These are phyloP conservation scores for Globisporangium yorkense DNA, from an alignment of 352 stramenopile species.

Conservation along the genomic window DNA sequence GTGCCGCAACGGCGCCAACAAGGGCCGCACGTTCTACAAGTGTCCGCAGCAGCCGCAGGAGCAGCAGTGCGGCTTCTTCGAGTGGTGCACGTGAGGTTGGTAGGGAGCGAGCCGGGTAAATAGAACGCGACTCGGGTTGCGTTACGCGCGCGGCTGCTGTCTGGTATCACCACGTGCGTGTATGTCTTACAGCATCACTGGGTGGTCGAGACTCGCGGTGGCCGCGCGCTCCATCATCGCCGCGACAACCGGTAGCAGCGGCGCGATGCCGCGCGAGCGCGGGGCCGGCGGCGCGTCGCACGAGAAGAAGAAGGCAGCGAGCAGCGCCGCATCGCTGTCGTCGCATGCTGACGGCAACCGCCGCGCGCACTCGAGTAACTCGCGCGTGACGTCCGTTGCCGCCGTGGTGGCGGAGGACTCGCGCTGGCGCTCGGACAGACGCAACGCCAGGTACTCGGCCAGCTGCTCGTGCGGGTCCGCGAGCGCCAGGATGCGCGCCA, in stretches of 20 bases:
- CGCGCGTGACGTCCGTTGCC: slow-evolving; percentile 25
- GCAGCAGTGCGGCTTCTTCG: slow-evolving; percentile 90
- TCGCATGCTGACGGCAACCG: slow-evolving; percentile 26
- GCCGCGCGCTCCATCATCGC: slow-evolving; percentile 43
- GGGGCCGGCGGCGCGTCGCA: slow-evolving; percentile 20
- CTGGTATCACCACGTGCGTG: neutral
- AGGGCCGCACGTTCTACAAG: slow-evolving; percentile 91
- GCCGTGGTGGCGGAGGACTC: slow-evolving; percentile 3
- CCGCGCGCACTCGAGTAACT: slow-evolving; percentile 48
- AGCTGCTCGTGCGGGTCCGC: slow-evolving; percentile 55
- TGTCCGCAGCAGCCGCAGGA: slow-evolving; percentile 73
- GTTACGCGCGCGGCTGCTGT: neutral
- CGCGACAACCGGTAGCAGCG: slow-evolving; percentile 52
- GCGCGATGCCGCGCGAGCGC: slow-evolving; percentile 17
- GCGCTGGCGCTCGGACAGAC: slow-evolving; percentile 26
- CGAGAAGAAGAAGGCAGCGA: slow-evolving; percentile 63
- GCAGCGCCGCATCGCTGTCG: slow-evolving; percentile 49
- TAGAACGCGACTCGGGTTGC: neutral
- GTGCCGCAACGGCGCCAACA: slow-evolving; percentile 77
- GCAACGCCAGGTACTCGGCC: slow-evolving; percentile 49
- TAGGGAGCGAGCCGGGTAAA: neutral
- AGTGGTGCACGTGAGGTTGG: slow-evolving; percentile 67
- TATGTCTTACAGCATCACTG: neutral
- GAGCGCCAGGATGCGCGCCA: slow-evolving; percentile 52
- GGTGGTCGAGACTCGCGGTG: slow-evolving; percentile 16